These are phyloP conservation scores for Amaranthus hypochondriacus DNA, from an alignment of 148 eudicot genomes.

Conservation along the genomic window DNA sequence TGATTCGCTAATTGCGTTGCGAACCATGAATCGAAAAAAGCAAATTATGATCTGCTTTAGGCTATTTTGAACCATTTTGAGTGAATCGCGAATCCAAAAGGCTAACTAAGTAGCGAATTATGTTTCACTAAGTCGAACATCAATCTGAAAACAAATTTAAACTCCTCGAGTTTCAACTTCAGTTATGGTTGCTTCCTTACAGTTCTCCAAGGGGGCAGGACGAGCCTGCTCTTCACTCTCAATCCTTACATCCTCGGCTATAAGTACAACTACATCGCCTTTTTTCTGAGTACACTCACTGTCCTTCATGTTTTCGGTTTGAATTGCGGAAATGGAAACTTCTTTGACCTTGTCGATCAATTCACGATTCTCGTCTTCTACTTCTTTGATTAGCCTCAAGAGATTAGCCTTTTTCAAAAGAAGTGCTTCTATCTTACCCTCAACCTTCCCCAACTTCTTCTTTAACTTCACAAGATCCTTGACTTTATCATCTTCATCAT, in stretches of 20 bases:
- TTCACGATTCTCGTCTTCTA: constrained; percentile 35
- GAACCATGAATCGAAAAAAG: no score
- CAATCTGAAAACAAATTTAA: constrained; percentile 2
- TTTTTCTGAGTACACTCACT: neutral
- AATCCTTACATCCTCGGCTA: constrained; percentile 5
- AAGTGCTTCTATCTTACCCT: constrained; percentile 68
- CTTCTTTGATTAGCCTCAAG: constrained; percentile 45
- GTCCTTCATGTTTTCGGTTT: constrained; percentile 15
- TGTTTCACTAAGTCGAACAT: neutral
- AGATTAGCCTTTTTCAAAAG: constrained; percentile 51
- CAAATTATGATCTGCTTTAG: no score
- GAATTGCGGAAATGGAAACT: constrained; percentile 12
- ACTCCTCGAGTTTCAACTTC: constrained; percentile 11
- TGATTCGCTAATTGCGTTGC: no score
- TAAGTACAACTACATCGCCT: constrained; percentile 3
- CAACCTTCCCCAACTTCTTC: constrained; percentile 55
- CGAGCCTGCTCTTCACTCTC: neutral
- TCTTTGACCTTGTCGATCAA: constrained; percentile 37
- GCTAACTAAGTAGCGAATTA: no score
- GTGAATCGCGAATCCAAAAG: no score
- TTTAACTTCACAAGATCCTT: constrained; percentile 57
- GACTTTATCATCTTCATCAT: constrained; percentile 38
- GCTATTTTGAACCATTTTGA: no score
- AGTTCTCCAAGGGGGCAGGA: neutral
- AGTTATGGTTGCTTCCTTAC: neutral